Percentiles rank a stretch among this genome's conserved stretches.
phyloP scores from a whole-genome alignment of 495 filamentous ascomycete species.

The Gamarada debralockiae region DNA sequence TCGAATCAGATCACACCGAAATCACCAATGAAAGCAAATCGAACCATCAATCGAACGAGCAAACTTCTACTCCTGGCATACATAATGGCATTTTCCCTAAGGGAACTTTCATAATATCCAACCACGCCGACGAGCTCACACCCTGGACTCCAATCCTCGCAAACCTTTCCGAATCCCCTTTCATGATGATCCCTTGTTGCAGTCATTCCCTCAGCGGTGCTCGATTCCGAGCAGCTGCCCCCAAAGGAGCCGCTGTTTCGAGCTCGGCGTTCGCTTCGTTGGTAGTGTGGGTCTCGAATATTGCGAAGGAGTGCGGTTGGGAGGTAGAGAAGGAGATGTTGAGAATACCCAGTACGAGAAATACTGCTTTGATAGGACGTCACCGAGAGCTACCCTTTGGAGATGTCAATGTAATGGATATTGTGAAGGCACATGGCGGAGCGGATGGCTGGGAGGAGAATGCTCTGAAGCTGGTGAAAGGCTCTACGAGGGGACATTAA shows the following conservation, averaged over 20 bases:
- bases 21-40: neutral
- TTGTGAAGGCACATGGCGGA: constrained; percentile 47
- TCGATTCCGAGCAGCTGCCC: constrained; percentile 60
- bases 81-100: constrained; percentile 70
- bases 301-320: constrained; percentile 71
- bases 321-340: constrained; percentile 74
- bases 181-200: constrained; percentile 92
- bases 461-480: constrained; percentile 47
- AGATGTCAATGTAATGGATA: constrained; percentile 21
- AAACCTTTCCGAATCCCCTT: constrained; percentile 67
- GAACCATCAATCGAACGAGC: constrained; percentile 23
- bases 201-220: constrained; percentile 79
- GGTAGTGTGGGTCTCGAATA: constrained; percentile 60
- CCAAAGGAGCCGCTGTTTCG: constrained; percentile 27
- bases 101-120: constrained; percentile 90
- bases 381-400: constrained; percentile 23
- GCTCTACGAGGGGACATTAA: constrained; percentile 35
- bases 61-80: constrained; percentile 25
- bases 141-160: constrained; percentile 93
- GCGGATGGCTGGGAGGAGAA: constrained; percentile 51
- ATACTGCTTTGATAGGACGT: constrained; percentile 72
- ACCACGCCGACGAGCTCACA: constrained; percentile 94
- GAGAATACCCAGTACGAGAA: constrained; percentile 86
- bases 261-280: constrained; percentile 67
- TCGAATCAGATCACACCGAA: neutral